Percentiles rank a stretch among this genome's conserved stretches.
phyloP scores from a whole-genome alignment of 192 early-diverging fungal genomes.

The Powellomyces hirtus region DNA sequence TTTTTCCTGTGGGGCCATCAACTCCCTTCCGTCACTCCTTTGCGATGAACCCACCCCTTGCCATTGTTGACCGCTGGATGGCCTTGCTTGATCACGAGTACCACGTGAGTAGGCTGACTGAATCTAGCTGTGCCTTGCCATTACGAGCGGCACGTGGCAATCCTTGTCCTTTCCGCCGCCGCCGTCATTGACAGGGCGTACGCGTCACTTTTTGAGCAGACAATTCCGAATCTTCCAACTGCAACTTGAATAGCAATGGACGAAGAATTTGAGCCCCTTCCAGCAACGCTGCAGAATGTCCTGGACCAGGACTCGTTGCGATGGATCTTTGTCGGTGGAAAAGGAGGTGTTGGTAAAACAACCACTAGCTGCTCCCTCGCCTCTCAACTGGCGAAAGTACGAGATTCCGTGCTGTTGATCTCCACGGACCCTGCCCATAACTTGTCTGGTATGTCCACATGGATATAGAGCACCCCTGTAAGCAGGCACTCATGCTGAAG shows the following conservation, averaged over 20 bases:
- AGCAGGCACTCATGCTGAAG: background rate
- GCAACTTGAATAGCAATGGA: background rate
- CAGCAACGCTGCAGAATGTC: constrained; percentile 91
- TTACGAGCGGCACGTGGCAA: too few relatives aligned
- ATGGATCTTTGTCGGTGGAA: constrained; percentile 99
- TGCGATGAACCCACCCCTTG: too few relatives aligned
- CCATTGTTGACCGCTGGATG: too few relatives aligned
- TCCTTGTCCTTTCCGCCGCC: too few relatives aligned
- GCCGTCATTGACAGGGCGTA: too few relatives aligned
- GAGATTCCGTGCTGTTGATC: constrained; percentile 93
- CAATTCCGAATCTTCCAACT: too few relatives aligned
- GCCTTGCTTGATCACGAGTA: too few relatives aligned
- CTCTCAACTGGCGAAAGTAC: constrained; percentile 83
- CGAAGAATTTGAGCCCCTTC: constrained; percentile 35
- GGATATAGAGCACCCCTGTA: background rate
- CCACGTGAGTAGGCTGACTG: too few relatives aligned
- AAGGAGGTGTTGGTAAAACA: constrained; percentile 35
- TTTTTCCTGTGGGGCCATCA: too few relatives aligned
- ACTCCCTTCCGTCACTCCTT: too few relatives aligned
- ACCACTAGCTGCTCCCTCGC: constrained; percentile 78
- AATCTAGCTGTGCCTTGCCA: too few relatives aligned
- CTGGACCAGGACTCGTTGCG: constrained; percentile 91
- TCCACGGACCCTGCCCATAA: constrained; percentile 99
- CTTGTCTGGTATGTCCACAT: constrained; percentile 62
- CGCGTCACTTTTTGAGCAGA: background rate